Evolutionary conservation across 768 basidiomycete genomes (phyloP), one percentile per base, ranked within the genome.

Genomic region (Boletus coccyginus): DNA sequence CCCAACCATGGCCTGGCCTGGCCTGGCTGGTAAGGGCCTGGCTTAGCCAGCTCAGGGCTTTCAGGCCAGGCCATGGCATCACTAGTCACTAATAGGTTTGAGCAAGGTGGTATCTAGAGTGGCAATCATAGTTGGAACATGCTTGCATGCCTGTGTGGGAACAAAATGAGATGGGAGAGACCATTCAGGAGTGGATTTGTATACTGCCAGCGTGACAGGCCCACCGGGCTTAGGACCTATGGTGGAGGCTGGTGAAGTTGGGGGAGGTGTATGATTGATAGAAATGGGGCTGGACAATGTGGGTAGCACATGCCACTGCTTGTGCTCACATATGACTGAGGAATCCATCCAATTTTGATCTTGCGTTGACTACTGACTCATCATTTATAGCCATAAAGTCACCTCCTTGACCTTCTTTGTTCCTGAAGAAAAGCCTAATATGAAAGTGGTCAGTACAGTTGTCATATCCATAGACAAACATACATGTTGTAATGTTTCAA

Each of bases 401-500:
- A n/a, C 9, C 17, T 0, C 2, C 10, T 5, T 10, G 4, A n/a
- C 46, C 46, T 4, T 35, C 46, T 47, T 47, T 19, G 2, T 47
- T 35, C 31, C 6, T 21, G 32, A 47, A 47, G 9, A 51, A 17
- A 11, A 51, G 50, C 29, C 40, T 42, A 19, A 2, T 27, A 21
- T 13, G 4, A 36, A 5, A 42, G 3, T 2, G 3, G 21, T 51
- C 21, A 51, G 5, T 40, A 12, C 19, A 21, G 31, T 2, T 42
- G 10, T 49, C 3, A 5, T 27, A 39, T 5, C 0, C 11, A 33
- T 12, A 19, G 3, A 46, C 0, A 24, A 2, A 44, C n/a, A 2
- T 16, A 56, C 45, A 46, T 10, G 5, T 56, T 56, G 17, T 19
- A 56, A 7, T 56, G 50, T 16, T 56, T 46, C 2, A 56, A 5